A percentile compares a stretch with the other conserved stretches of the same genome.
phyloP scores from a whole-genome alignment of 306 rosid genomes.

The Carpinus fangiana region DNA sequence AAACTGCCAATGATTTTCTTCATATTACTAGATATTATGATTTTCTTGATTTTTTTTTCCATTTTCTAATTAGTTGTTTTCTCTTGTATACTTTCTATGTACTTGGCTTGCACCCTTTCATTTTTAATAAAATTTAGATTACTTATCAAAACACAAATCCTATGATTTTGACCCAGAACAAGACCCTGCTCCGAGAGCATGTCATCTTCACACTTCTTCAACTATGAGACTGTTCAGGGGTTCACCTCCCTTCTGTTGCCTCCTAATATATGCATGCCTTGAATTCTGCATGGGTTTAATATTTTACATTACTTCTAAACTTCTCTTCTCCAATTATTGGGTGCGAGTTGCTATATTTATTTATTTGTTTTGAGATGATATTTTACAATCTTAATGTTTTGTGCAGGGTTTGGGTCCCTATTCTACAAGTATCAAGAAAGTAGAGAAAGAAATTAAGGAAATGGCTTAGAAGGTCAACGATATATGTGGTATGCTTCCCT shows the following conservation, averaged over 20 bases:
- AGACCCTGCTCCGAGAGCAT: neutral
- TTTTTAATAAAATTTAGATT: too few species aligned
- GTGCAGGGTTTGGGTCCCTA: slow-evolving; percentile 96
- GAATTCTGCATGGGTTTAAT: neutral
- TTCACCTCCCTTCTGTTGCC: neutral
- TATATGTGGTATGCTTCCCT: slow-evolving; percentile 62
- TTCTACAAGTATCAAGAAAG: slow-evolving; percentile 75
- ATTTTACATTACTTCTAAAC: neutral
- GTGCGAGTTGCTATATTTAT: neutral
- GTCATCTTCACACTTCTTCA: neutral
- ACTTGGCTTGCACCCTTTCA: too few species aligned
- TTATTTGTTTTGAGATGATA: neutral
- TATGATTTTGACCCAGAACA: neutral
- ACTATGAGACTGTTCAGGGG: neutral
- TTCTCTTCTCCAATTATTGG: neutral
- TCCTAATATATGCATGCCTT: neutral
- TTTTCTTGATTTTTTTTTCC: too few species aligned
- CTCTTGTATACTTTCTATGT: too few species aligned
- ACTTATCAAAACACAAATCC: too few species aligned
- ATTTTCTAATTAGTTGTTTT: too few species aligned
- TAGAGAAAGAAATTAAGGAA: slow-evolving; percentile 90
- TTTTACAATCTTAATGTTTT: slow-evolving; percentile 18
- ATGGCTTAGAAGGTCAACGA: slow-evolving; percentile 98
- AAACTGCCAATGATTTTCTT: too few species aligned
- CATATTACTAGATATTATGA: too few species aligned